Conservation (phyloP, 2,329 filamentous ascomycete species). For the Epichloe gansuensis region DNA sequence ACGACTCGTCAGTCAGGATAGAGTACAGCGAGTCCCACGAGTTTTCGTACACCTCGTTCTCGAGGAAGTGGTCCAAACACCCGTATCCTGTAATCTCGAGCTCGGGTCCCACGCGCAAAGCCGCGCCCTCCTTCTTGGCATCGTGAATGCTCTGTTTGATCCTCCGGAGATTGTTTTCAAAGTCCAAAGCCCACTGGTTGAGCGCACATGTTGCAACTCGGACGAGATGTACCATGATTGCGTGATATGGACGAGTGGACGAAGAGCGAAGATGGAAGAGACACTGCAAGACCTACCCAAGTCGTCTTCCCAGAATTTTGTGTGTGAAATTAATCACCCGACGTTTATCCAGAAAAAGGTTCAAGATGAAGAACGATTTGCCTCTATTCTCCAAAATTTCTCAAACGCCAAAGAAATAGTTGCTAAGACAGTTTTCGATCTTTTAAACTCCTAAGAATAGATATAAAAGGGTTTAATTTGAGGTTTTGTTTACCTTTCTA, state of each 20-base stretch:
- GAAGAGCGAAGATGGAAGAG: slow-evolving; percentile 33
- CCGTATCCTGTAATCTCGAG: slow-evolving; percentile 27
- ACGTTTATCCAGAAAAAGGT: no score
- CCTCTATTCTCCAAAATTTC: no score
- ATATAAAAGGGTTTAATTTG: no score
- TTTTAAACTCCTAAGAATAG: no score
- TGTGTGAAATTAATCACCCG: no score
- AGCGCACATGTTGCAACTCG: slow-evolving; percentile 23
- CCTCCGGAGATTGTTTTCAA: slow-evolving; percentile 48
- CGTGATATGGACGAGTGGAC: slow-evolving; percentile 30
- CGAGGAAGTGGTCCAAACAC: slow-evolving; percentile 33
- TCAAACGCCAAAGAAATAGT: no score
- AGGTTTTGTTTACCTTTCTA: no score
- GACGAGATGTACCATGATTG: slow-evolving; percentile 24
- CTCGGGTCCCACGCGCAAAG: slow-evolving; percentile 45
- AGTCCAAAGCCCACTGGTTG: slow-evolving; percentile 22
- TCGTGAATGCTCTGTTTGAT: slow-evolving; percentile 49
- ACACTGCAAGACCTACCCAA: no score
- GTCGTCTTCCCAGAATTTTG: no score
- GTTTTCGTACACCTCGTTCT: slow-evolving; percentile 25
- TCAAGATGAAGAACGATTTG: no score
- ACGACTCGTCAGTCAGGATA: slow-evolving; percentile 19
- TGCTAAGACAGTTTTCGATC: no score
- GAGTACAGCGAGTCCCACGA: slow-evolving; percentile 19
- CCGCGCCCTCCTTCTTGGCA: slow-evolving; percentile 49